Conservation (phyloP, 2,329 filamentous ascomycete genomes). For the Fusarium acutatum region DNA sequence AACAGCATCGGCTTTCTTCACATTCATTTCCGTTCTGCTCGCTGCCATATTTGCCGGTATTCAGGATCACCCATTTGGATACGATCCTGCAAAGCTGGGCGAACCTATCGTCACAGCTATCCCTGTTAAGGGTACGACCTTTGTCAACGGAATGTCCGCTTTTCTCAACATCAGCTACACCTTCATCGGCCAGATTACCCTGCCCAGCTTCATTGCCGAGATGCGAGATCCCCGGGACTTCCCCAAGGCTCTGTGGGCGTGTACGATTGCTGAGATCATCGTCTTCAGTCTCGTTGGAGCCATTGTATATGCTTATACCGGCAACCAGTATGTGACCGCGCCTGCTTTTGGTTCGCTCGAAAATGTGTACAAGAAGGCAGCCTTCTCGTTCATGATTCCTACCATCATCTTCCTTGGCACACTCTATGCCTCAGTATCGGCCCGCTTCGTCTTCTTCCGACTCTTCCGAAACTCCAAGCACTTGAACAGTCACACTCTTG, state of each 20-base stretch:
- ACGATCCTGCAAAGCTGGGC: slow-evolving; percentile 62
- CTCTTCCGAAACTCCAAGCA: slow-evolving; percentile 82
- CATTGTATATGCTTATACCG: slow-evolving; percentile 86
- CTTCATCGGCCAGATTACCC: slow-evolving; percentile 93
- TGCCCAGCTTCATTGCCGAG: slow-evolving; percentile 94
- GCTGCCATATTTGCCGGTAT: slow-evolving; percentile 84
- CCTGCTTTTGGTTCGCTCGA: slow-evolving; percentile 88
- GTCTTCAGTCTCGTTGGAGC: slow-evolving; percentile 84
- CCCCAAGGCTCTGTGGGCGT: slow-evolving; percentile 90
- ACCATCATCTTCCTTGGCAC: slow-evolving; percentile 93
- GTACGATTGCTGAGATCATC: slow-evolving; percentile 87
- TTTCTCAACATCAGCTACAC: slow-evolving; percentile 97
- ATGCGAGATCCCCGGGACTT: slow-evolving; percentile 85
- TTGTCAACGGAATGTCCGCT: slow-evolving; percentile 83
- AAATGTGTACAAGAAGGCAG: slow-evolving; percentile 83
- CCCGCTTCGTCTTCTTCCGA: slow-evolving; percentile 92
- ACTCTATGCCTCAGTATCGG: slow-evolving; percentile 88
- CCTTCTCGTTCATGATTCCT: slow-evolving; percentile 95
- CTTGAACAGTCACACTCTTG: slow-evolving; percentile 79
- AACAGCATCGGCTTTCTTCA: slow-evolving; percentile 83
- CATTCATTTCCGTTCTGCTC: slow-evolving; percentile 86
- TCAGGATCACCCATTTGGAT: slow-evolving; percentile 76
- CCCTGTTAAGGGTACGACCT: slow-evolving; percentile 76
- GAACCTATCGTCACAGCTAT: slow-evolving; percentile 74
- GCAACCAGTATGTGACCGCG: slow-evolving; percentile 86